Conservation (phyloP, 805 yeast genomes). For the Scheffersomyces lignosus region DNA sequence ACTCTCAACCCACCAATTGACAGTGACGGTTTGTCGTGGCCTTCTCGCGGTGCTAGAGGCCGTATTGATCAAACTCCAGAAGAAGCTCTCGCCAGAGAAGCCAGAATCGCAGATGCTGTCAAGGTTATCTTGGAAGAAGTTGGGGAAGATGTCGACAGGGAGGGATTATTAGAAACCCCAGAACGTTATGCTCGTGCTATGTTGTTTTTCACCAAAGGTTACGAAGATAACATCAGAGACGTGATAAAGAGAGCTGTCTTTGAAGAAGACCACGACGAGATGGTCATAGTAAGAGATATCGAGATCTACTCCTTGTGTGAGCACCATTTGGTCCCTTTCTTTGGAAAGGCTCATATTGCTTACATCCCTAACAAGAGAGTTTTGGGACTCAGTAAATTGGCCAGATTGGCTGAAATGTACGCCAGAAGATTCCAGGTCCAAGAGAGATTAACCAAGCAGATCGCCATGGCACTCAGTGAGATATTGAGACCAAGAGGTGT, state of each 20-base stretch:
- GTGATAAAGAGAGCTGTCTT: slow-evolving; percentile 94
- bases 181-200: slow-evolving; percentile 95
- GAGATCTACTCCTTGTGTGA: slow-evolving; percentile 92
- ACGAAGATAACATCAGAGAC: slow-evolving; percentile 89
- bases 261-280: slow-evolving; percentile 98
- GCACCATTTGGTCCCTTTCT: slow-evolving; percentile 96
- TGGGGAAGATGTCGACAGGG: slow-evolving; percentile 88
- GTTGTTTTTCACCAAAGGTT: slow-evolving; percentile 94
- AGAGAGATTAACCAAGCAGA: slow-evolving; percentile 94
- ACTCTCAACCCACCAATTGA: slow-evolving; percentile 85
- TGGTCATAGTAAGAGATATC: slow-evolving; percentile 96
- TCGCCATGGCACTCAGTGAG: slow-evolving; percentile 92
- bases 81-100: slow-evolving; percentile 64
- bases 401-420: slow-evolving; percentile 96
- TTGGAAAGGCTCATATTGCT: slow-evolving; percentile 97
- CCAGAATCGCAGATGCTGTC: slow-evolving; percentile 83
- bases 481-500: slow-evolving; percentile 94
- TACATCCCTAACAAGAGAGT: slow-evolving; percentile 94
- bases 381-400: slow-evolving; percentile 87
- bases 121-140: slow-evolving; percentile 72
- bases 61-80: slow-evolving; percentile 70
- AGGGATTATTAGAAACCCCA: slow-evolving; percentile 92
- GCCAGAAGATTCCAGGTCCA: slow-evolving; percentile 96
- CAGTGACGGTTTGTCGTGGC: slow-evolving; percentile 92
- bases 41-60: slow-evolving; percentile 77